Evolutionary conservation across 2,329 filamentous ascomycete genomes (phyloP).

Genomic region (Tolypocladium tundrense): DNA sequence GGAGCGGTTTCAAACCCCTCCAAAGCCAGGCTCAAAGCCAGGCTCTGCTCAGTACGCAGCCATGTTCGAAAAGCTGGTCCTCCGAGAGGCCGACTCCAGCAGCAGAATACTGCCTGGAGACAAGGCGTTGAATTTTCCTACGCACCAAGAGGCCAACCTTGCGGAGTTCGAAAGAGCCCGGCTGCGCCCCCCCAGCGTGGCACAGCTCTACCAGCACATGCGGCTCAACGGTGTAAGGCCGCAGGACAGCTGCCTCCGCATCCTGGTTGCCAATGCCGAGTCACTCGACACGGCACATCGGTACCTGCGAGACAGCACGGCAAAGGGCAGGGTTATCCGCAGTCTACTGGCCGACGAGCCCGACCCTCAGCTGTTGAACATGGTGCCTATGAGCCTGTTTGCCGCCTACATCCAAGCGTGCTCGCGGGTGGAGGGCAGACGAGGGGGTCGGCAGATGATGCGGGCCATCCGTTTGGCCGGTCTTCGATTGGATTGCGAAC

Average conservation of each 20-base stretch:
- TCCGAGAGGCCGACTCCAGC: conserved; percentile 15
- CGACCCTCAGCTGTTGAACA: conserved; percentile 11
- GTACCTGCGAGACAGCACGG: conserved; percentile 37
- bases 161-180: conserved; percentile 56
- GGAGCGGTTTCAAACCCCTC: conserved; percentile 34
- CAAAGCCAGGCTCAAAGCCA: conserved; percentile 21
- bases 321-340: conserved; percentile 2
- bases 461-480: conserved; percentile 20
- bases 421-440: conserved; percentile 10
- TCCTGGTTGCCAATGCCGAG: conserved; percentile 43
- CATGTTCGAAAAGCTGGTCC: conserved; percentile 48
- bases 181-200: conserved; percentile 47
- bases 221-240: conserved; percentile 35
- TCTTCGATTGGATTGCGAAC: conserved; percentile 11
- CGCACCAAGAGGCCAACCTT: conserved; percentile 33
- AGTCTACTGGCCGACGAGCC: conserved; percentile 13
- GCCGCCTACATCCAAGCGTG: conserved; percentile 35
- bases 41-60: conserved; percentile 40
- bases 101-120: conserved; percentile 46
- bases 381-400: conserved; percentile 26
- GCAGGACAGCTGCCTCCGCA: conserved; percentile 36
- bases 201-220: conserved; percentile 52
- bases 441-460: conserved; percentile 14
- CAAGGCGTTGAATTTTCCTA: conserved; percentile 35
- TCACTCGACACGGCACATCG: conserved; percentile 34